A percentile compares a stretch with the other conserved stretches of the same genome.
Conservation (phyloP, 345 rosid species). For the Hibiscus mutabilis region DNA sequence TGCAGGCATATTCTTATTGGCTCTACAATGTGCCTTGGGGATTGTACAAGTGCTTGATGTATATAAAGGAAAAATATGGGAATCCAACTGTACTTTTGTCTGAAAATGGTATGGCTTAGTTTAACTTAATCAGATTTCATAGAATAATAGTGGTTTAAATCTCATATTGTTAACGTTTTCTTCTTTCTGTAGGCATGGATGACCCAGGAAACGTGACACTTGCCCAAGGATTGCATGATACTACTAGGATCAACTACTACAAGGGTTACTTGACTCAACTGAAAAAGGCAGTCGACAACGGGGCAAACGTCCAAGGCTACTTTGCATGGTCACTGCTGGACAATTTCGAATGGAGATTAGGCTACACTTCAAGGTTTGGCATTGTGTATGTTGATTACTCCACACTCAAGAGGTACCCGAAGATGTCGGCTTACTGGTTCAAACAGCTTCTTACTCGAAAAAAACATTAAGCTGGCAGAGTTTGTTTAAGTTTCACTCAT, state of each 20-base stretch:
- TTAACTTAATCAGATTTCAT: not conserved
- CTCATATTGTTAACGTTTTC: not conserved
- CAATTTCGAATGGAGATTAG: constrained; percentile 89
- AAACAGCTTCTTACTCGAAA: constrained; percentile 43
- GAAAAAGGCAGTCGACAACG: constrained; percentile 75
- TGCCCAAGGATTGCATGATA: constrained; percentile 64
- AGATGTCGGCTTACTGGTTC: constrained; percentile 95
- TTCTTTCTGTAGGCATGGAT: constrained; percentile 61
- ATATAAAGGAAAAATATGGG: constrained; percentile 81
- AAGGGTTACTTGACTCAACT: constrained; percentile 63
- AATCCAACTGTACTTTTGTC: constrained; percentile 77
- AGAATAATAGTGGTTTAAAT: constrained; percentile 1
- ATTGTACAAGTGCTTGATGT: constrained; percentile 77
- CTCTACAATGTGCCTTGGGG: constrained; percentile 98
- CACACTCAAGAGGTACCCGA: constrained; percentile 73
- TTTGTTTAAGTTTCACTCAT: not conserved
- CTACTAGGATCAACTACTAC: constrained; percentile 68
- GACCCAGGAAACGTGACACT: constrained; percentile 77
- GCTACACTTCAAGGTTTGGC: constrained; percentile 93
- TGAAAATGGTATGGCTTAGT: constrained; percentile 60
- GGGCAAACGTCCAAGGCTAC: constrained; percentile 80
- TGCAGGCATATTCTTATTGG: constrained; percentile 80
- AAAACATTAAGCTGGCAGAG: constrained; percentile 13
- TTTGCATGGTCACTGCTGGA: constrained; percentile 97
- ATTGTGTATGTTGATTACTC: constrained; percentile 75